Evolutionary conservation across 225 moss, liverwort and hornwort genomes (phyloP), one percentile per base, ranked within the genome.

Genomic region (Neckera pumila): DNA sequence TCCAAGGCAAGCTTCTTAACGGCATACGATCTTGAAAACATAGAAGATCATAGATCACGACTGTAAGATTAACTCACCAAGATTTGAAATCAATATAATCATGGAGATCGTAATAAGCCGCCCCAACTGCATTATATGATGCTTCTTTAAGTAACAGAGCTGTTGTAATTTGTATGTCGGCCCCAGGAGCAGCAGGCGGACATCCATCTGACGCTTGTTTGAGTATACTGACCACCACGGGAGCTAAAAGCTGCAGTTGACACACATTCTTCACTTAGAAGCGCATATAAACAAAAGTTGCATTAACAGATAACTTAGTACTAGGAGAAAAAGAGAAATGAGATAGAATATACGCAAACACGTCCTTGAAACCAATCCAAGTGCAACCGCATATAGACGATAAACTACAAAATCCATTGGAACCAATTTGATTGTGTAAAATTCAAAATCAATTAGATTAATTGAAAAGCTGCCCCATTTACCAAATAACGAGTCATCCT

Each of bases 61-160:
- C 76, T 69, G 47, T 66, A 60, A 86, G 67, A 61, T 81, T 60
- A 47, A 84, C 95, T 89, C 75, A 98, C 99, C 99, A 99, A 89
- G 90, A 95, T 93, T 96, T 99, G 85, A 99, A 97, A 92, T 99
- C 97, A 79, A 99, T 95, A 72, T 93, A 99, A 90, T 99, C 99
- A 92, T 99, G 96, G 77, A 99, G 96, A 90, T 99, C 99, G 81
- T 99, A 99, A 86, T 96, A 96, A 71, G 99, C 97, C 64, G 96
- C 91, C 81, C 99, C 99, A 87, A 99, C 96, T 65, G 99, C 97
- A 91, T 99, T 96, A 88, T 99, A 99, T 34, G 96, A 92, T 87
- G 97, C 97, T 89, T 99, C 99, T 92, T 99, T 99, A 11, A 94
- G 89, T 85, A 99, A 85, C 72, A 99, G 93, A 86, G 94, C 96